phyloP scores from a whole-genome alignment of 306 rosid genomes.

The Lithocarpus polystachyus region DNA sequence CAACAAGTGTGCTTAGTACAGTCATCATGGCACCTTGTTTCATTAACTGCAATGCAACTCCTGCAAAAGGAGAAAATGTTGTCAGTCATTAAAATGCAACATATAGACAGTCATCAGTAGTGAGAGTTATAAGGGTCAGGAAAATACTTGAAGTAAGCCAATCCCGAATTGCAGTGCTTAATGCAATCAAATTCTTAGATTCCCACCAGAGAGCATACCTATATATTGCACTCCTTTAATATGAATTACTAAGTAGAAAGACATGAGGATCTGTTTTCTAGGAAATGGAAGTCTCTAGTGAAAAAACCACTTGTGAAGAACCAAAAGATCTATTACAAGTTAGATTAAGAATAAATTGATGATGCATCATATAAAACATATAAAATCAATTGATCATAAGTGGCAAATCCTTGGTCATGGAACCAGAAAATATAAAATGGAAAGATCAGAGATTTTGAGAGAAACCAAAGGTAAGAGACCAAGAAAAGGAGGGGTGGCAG shows the following conservation, averaged over 20 bases:
- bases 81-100: background rate
- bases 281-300: background rate
- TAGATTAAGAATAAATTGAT: background rate
- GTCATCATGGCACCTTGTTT: slow-evolving; percentile 62
- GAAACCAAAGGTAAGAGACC: no score
- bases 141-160: slow-evolving; percentile 56
- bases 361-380: background rate
- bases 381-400: background rate
- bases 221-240: slow-evolving; percentile 10
- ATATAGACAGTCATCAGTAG: background rate
- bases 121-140: slow-evolving; percentile 16
- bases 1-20: slow-evolving; percentile 45
- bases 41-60: slow-evolving; percentile 36
- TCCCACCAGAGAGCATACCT: slow-evolving; percentile 59
- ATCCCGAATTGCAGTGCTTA: slow-evolving; percentile 56
- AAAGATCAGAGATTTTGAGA: no score
- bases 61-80: slow-evolving; percentile 30
- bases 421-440: no score
- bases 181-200: slow-evolving; percentile 48
- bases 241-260: slow-evolving; percentile 21
- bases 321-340: background rate
- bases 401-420: background rate
- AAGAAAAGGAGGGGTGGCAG: no score
- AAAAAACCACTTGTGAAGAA: background rate
- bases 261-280: slow-evolving; percentile 3